Conservation (phyloP, 2,329 filamentous ascomycete genomes). For the Chaetoscypha palmicola region DNA sequence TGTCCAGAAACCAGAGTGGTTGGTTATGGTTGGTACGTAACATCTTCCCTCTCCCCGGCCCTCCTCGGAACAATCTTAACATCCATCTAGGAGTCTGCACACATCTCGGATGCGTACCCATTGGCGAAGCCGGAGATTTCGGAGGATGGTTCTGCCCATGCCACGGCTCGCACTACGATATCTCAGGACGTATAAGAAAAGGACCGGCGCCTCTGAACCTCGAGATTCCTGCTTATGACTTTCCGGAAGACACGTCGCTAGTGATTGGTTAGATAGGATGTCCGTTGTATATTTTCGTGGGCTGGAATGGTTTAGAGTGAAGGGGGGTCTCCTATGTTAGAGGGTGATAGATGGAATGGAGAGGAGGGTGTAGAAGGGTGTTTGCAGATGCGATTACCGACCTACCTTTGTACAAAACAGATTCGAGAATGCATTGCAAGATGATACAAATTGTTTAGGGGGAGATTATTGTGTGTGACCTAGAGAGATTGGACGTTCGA, state of each 20-base stretch:
- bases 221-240: conserved; percentile 87
- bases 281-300: conserved; percentile 7
- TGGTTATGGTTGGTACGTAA: conserved; percentile 91
- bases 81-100: conserved; percentile 78
- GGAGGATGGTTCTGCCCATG: conserved; percentile 99
- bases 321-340: conserved; percentile 35
- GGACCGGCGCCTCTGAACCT: conserved; percentile 96
- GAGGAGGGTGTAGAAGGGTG: conserved; percentile 1
- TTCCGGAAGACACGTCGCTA: conserved; percentile 81
- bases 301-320: background rate
- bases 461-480: too few relatives aligned
- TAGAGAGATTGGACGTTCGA: too few relatives aligned
- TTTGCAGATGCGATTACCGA: conserved; percentile 31
- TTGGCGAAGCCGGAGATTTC: conserved; percentile 95
- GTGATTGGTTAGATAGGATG: conserved; percentile 72
- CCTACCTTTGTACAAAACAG: too few relatives aligned
- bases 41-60: background rate
- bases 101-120: conserved; percentile 97
- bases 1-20: conserved; percentile 97
- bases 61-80: conserved; percentile 8
- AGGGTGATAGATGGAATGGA: conserved; percentile 22
- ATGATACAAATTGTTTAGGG: too few relatives aligned
- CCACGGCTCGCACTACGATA: conserved; percentile 99
- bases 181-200: conserved; percentile 96
- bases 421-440: conserved; percentile 21